Evolutionary conservation across 1,284 basidiomycete genomes (phyloP).

Genomic region (Polyporus tsugae): DNA sequence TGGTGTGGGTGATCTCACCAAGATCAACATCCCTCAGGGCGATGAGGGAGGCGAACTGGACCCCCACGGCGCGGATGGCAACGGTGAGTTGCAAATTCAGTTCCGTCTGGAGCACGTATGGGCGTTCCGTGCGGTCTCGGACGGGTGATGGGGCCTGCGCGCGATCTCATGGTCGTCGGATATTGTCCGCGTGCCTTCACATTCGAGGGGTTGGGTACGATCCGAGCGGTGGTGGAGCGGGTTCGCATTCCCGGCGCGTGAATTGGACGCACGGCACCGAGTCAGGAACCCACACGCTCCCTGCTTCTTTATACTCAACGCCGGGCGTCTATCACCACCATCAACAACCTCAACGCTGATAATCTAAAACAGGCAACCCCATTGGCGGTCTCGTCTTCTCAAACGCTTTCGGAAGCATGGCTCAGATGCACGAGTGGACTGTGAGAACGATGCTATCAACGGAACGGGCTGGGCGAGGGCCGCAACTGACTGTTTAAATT

Average conservation of each 20-base stretch:
- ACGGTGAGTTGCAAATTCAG: constrained; percentile 46
- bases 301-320: constrained; percentile 5
- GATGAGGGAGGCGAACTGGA: constrained; percentile 72
- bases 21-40: constrained; percentile 66
- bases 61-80: constrained; percentile 66
- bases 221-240: not conserved
- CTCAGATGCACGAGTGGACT: constrained; percentile 74
- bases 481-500: not conserved
- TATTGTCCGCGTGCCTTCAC: not conserved
- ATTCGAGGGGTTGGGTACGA: not conserved
- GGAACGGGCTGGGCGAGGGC: not conserved
- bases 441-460: constrained; percentile 41
- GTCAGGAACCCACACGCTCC: not conserved
- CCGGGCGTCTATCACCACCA: constrained; percentile 33
- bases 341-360: constrained; percentile 43
- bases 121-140: not conserved
- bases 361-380: constrained; percentile 57
- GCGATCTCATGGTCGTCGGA: not conserved
- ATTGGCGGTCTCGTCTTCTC: constrained; percentile 79
- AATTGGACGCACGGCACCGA: not conserved
- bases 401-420: constrained; percentile 66
- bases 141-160: not conserved
- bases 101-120: not conserved
- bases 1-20: constrained; percentile 72
- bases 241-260: not conserved